Evolutionary conservation across 805 yeast genomes (phyloP).

Genomic region (Blastobotrys parvus): DNA sequence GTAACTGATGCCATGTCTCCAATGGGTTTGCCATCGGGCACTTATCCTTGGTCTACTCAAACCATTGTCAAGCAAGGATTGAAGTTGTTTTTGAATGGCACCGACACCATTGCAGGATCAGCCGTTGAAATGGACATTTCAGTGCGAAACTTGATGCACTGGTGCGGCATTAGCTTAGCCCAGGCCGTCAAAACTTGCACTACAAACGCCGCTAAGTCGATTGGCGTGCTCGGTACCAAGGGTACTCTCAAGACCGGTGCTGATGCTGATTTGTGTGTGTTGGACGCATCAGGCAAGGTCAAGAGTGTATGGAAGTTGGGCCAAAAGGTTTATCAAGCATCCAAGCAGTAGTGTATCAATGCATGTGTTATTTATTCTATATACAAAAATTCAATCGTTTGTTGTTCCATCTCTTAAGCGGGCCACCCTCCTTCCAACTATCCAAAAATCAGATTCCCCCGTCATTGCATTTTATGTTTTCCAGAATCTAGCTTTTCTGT

Average conservation of each 20-base stretch:
- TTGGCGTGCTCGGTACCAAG: slow-evolving; percentile 36
- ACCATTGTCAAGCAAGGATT: slow-evolving; percentile 41
- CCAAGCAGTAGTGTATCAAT: slow-evolving; percentile 1
- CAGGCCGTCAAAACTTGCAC: slow-evolving; percentile 51
- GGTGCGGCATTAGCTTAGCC: slow-evolving; percentile 42
- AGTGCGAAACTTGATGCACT: slow-evolving; percentile 40
- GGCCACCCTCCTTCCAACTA: no score
- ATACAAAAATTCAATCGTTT: background rate
- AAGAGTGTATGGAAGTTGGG: slow-evolving; percentile 47
- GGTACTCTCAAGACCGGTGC: slow-evolving; percentile 46
- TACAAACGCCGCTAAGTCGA: slow-evolving; percentile 43
- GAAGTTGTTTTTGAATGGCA: slow-evolving; percentile 40
- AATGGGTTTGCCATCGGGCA: slow-evolving; percentile 51
- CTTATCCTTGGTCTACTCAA: slow-evolving; percentile 43
- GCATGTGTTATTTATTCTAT: slow-evolving; percentile 1
- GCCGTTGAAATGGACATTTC: slow-evolving; percentile 48
- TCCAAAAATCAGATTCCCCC: no score
- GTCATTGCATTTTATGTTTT: no score
- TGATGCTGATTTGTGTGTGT: slow-evolving; percentile 48
- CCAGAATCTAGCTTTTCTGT: no score
- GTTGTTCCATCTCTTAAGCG: no score
- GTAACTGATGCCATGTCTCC: slow-evolving; percentile 55
- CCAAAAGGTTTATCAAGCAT: slow-evolving; percentile 23
- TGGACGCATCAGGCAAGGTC: slow-evolving; percentile 37
- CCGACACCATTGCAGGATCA: slow-evolving; percentile 53